Evolutionary conservation across 768 basidiomycete species (phyloP).

Genomic region (Serpula lacrymans): DNA sequence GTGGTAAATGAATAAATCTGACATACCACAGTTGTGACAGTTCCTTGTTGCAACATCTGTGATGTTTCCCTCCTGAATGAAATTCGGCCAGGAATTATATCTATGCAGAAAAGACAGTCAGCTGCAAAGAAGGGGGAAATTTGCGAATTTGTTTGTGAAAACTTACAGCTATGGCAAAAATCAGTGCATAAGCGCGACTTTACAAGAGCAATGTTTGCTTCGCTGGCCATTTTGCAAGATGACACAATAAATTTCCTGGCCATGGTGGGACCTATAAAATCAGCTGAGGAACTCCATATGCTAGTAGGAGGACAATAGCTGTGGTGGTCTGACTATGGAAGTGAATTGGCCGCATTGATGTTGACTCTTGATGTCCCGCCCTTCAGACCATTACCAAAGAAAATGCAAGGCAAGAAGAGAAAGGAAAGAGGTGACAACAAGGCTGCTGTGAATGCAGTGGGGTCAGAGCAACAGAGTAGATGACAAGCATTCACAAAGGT

Average conservation of each 20-base stretch:
- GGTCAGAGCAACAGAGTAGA: too few relatives aligned
- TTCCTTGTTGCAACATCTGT: constrained; percentile 27
- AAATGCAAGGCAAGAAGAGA: neutral
- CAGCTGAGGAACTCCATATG: constrained; percentile 2
- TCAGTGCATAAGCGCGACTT: constrained; percentile 10
- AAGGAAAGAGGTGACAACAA: too few relatives aligned
- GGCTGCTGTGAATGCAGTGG: too few relatives aligned
- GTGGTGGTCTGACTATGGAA: constrained; percentile 16
- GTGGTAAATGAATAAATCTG: neutral
- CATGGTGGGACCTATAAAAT: constrained; percentile 15
- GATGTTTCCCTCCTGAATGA: constrained; percentile 13
- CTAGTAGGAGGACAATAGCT: constrained; percentile 14
- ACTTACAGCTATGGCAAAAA: constrained; percentile 12
- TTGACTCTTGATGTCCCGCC: neutral
- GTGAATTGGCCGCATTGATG: constrained; percentile 6
- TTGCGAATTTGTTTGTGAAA: constrained; percentile 1
- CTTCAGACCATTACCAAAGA: neutral
- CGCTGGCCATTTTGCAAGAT: constrained; percentile 11
- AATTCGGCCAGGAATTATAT: constrained; percentile 10
- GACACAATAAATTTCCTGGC: constrained; percentile 10
- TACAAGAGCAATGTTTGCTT: constrained; percentile 4
- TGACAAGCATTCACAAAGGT: too few relatives aligned
- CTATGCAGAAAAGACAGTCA: neutral
- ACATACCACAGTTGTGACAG: constrained; percentile 13
- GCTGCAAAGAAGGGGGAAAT: constrained; percentile 9